Base-by-base conservation (phyloP, 371 early-diverging fungal species). In the Rhizopus arrhizus region DNA sequence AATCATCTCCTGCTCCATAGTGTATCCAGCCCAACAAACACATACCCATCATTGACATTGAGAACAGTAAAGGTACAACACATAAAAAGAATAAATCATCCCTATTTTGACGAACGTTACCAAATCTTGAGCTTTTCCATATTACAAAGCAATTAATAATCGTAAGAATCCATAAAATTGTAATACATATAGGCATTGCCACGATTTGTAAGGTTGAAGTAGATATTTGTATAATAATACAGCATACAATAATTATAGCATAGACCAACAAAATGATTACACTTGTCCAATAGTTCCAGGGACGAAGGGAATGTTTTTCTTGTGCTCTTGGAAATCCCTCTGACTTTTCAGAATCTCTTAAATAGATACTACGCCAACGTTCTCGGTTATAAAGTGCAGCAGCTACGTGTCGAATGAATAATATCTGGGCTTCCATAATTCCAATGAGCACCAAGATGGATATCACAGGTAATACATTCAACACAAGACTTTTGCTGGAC, bases 381-480 rank as follows among this genome's bases (percentile, higher is more conserved):
- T 66, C 67, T 31, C 67, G 47, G 11, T 62, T 66, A 29, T 66
- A 53, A 22, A 66, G 62, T 9, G 68, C 68, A 31, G 57, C 48
- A 29, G 68, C 34, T 12, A 67, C 58, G 29, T 67, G 68, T 8
- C 58, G 59, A 32, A 67, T 62, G 56, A 51, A 67, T 12, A 62
- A 49, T 22, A 67, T 32, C 34, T 67, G 68, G 13, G 68, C 62
- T 54, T 67, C 68, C 68, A 67, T 62, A 9, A 67, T 67, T 5
- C 68, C 68, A 29, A 55, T 6, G 5, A 67, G 54, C 5, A 67
- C 38, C 4, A 67, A 33, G 1, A 59, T 12, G 8, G 68, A 67
- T 28, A 50, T 42, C 22, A 56, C 43, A 9, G 68, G 68, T 15
- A 67, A 32, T 22, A 59, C 8, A 31, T 45, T 59, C 11, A 59